Evolutionary conservation across 2,329 filamentous ascomycete species (phyloP).

Genomic region (Alternaria sp.): DNA sequence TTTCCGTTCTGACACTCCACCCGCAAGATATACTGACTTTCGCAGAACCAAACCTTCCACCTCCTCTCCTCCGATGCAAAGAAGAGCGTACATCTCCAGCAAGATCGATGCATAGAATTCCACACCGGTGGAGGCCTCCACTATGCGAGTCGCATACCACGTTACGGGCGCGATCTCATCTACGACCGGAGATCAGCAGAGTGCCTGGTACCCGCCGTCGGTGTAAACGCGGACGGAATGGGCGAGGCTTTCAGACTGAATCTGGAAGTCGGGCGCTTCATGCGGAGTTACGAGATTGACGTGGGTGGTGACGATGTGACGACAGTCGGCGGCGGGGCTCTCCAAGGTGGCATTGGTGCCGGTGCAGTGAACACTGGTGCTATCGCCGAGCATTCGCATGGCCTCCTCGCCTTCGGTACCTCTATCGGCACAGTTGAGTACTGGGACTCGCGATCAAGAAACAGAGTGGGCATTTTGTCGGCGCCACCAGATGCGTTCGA

Average conservation of each 20-base stretch:
- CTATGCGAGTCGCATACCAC: slow-evolving; percentile 85
- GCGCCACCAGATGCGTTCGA: slow-evolving; percentile 51
- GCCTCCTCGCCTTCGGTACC: slow-evolving; percentile 90
- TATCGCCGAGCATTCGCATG: slow-evolving; percentile 87
- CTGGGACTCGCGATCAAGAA: slow-evolving; percentile 88
- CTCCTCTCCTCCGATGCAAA: slow-evolving; percentile 90
- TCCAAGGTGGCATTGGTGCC: slow-evolving; percentile 86
- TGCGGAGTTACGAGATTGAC: slow-evolving; percentile 91
- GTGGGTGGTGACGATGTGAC: slow-evolving; percentile 81
- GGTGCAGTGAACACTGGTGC: slow-evolving; percentile 87
- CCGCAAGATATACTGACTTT: background rate
- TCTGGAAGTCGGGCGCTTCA: slow-evolving; percentile 88
- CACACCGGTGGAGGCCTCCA: slow-evolving; percentile 89
- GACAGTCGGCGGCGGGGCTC: slow-evolving; percentile 69
- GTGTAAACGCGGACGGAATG: slow-evolving; percentile 81
- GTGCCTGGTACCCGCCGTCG: slow-evolving; percentile 84
- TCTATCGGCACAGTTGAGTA: slow-evolving; percentile 95
- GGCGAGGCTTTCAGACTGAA: slow-evolving; percentile 95
- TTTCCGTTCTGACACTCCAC: background rate
- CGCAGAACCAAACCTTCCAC: slow-evolving; percentile 82
- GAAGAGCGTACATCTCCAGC: slow-evolving; percentile 92
- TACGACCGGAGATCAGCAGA: slow-evolving; percentile 86
- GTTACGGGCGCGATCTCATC: slow-evolving; percentile 87
- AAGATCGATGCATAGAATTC: slow-evolving; percentile 89
- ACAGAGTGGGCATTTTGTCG: slow-evolving; percentile 77